Evolutionary conservation across 2,329 filamentous ascomycete genomes (phyloP).

Genomic region (Ceratocystis alfenasii): DNA sequence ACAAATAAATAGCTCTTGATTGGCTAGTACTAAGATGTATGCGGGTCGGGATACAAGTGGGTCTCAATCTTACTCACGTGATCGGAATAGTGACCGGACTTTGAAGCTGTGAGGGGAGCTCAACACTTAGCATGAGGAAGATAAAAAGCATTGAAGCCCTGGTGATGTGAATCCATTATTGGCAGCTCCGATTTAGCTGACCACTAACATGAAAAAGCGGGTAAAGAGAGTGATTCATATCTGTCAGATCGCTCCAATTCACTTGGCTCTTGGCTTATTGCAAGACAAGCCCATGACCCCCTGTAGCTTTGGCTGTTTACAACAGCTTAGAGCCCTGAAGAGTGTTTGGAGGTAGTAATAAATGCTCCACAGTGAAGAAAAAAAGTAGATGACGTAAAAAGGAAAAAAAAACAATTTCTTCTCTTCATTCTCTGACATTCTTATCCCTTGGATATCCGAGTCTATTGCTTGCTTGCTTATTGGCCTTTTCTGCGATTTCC

Average conservation of each 20-base stretch:
- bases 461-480: not conserved
- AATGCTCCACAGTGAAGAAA: not conserved
- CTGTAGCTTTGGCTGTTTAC: not conserved
- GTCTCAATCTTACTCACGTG: not conserved
- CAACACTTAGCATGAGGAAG: not conserved
- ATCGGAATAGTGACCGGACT: not conserved
- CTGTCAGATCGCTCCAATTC: not conserved
- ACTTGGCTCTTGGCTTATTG: not conserved
- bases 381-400: not conserved
- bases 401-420: not conserved
- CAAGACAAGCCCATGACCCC: not conserved
- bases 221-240: not conserved
- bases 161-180: not conserved
- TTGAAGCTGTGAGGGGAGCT: not conserved
- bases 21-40: not conserved
- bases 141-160: not conserved
- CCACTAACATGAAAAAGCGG: not conserved
- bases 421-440: slow-evolving; percentile 1
- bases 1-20: not conserved
- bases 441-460: not conserved
- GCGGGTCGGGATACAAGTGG: not conserved
- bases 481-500: not conserved
- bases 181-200: not conserved
- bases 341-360: not conserved
- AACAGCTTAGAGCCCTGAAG: not conserved